A percentile compares a stretch with the other conserved stretches of the same genome.
Evolutionary conservation across 2,329 filamentous ascomycete species (phyloP).

Genomic region (Tolypocladium pustulatum): DNA sequence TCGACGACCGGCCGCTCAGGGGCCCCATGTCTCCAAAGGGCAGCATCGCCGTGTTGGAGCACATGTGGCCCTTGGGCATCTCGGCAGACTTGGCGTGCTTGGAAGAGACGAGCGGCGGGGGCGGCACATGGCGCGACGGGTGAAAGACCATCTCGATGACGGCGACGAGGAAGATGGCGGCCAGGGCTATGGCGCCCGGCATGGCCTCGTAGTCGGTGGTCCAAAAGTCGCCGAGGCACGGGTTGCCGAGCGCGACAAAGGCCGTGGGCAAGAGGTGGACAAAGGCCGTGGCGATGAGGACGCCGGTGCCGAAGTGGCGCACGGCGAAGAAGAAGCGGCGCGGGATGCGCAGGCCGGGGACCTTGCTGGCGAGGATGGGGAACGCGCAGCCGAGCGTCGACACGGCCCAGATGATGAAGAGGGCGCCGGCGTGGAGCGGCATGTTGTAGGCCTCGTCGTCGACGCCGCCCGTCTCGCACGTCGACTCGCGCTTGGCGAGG

Average conservation of each 20-base stretch:
- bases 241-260: conserved; percentile 51
- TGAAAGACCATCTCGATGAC: conserved; percentile 64
- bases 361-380: conserved; percentile 41
- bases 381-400: conserved; percentile 40
- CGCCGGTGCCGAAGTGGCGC: conserved; percentile 68
- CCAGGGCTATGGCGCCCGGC: conserved; percentile 71
- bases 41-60: conserved; percentile 13
- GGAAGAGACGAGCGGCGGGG: conserved; percentile 4
- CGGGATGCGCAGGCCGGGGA: conserved; percentile 44
- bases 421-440: conserved; percentile 45
- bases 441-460: conserved; percentile 37
- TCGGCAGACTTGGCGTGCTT: not conserved
- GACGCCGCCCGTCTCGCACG: conserved; percentile 18
- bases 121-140: conserved; percentile 23
- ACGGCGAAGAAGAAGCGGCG: conserved; percentile 44
- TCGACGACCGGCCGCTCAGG: conserved; percentile 20
- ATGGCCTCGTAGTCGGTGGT: conserved; percentile 65
- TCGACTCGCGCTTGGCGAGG: conserved; percentile 14
- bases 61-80: not conserved
- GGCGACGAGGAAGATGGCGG: conserved; percentile 68
- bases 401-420: conserved; percentile 37
- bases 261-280: conserved; percentile 63
- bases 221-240: conserved; percentile 66
- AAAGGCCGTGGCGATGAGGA: conserved; percentile 66
- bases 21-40: conserved; percentile 22